phyloP scores from a whole-genome alignment of 495 filamentous ascomycete genomes.

The Annulohypoxylon moriforme region DNA sequence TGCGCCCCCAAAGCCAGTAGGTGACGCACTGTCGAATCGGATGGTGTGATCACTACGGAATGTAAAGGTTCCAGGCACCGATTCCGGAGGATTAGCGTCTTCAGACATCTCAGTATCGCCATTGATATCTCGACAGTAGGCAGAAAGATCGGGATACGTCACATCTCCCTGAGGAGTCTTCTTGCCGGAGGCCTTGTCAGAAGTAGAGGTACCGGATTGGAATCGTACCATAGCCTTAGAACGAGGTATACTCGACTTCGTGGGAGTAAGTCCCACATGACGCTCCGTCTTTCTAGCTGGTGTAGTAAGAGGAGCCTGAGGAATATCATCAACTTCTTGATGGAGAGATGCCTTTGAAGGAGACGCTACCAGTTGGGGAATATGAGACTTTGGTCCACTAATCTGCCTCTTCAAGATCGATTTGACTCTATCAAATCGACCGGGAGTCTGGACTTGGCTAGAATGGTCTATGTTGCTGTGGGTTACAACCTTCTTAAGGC shows the following conservation, averaged over 20 bases:
- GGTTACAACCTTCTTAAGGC: slow-evolving; percentile 25
- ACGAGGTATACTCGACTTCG: slow-evolving; percentile 59
- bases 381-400: slow-evolving; percentile 52
- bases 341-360: slow-evolving; percentile 58
- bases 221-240: slow-evolving; percentile 51
- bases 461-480: slow-evolving; percentile 19
- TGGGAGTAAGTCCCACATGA: slow-evolving; percentile 61
- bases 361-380: slow-evolving; percentile 51
- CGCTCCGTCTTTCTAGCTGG: slow-evolving; percentile 58
- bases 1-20: slow-evolving; percentile 59
- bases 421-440: slow-evolving; percentile 61
- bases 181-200: slow-evolving; percentile 18
- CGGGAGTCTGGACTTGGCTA: slow-evolving; percentile 52
- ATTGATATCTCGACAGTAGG: slow-evolving; percentile 47
- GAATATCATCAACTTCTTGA: slow-evolving; percentile 57
- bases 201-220: slow-evolving; percentile 22
- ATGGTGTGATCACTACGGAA: slow-evolving; percentile 70
- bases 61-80: slow-evolving; percentile 66
- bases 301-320: slow-evolving; percentile 59
- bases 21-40: slow-evolving; percentile 57
- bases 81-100: slow-evolving; percentile 40
- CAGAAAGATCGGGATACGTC: slow-evolving; percentile 61
- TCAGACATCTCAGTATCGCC: slow-evolving; percentile 45
- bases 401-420: slow-evolving; percentile 60
- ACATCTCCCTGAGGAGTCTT: slow-evolving; percentile 44